Evolutionary conservation across 192 early-diverging fungal species (phyloP).

Genomic region (Backusella tarrabulga): DNA sequence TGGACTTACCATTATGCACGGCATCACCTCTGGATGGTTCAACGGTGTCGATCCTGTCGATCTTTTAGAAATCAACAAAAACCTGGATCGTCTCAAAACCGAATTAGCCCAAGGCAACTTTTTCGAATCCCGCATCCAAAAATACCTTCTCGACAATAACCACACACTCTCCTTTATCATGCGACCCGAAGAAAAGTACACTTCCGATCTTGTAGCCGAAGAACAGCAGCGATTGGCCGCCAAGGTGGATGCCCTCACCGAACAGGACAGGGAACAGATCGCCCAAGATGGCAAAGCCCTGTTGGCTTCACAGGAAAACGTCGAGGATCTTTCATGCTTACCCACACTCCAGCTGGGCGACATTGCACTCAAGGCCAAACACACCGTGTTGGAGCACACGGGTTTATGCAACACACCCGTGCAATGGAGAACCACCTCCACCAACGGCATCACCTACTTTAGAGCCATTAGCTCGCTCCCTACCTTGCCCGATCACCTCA

Average conservation of each 20-base stretch:
- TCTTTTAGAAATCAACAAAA: constrained; percentile 75
- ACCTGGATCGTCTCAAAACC: constrained; percentile 67
- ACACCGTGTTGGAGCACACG: constrained; percentile 53
- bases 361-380: constrained; percentile 62
- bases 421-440: constrained; percentile 76
- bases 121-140: constrained; percentile 72
- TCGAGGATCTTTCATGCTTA: constrained; percentile 78
- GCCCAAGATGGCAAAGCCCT: constrained; percentile 67
- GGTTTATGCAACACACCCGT: constrained; percentile 52
- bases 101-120: constrained; percentile 58
- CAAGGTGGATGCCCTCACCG: constrained; percentile 61
- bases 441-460: constrained; percentile 93
- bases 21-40: constrained; percentile 79
- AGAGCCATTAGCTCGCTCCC: constrained; percentile 69
- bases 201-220: constrained; percentile 49
- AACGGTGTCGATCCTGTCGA: constrained; percentile 86
- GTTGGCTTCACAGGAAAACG: constrained; percentile 64
- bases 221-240: constrained; percentile 67
- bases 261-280: constrained; percentile 59
- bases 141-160: constrained; percentile 78
- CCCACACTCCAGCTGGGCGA: constrained; percentile 84
- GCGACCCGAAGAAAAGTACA: constrained; percentile 72
- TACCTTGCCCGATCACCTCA: constrained; percentile 49
- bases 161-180: constrained; percentile 82
- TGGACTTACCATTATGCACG: constrained; percentile 80